phyloP scores from a whole-genome alignment of 495 filamentous ascomycete genomes.

The Penicillium cataractarum region DNA sequence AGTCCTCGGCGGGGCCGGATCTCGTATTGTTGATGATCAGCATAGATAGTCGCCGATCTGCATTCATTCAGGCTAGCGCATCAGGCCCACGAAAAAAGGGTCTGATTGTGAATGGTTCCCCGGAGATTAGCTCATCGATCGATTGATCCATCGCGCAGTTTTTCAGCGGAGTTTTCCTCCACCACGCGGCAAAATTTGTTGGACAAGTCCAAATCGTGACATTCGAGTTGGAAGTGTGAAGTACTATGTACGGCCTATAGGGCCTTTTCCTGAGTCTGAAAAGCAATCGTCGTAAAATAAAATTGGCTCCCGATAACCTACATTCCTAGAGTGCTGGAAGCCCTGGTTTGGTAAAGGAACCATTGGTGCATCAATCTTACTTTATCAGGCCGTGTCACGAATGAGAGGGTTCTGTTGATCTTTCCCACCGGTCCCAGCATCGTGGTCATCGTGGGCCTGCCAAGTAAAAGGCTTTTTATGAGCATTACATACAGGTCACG shows the following conservation, averaged over 20 bases:
- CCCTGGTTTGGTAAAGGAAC: background rate
- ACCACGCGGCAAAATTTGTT: background rate
- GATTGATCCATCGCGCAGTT: background rate
- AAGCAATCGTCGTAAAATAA: background rate
- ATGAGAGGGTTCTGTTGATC: background rate
- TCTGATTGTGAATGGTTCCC: background rate
- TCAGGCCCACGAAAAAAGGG: background rate
- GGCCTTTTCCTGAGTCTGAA: background rate
- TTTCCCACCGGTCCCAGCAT: background rate
- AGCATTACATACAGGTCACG: background rate
- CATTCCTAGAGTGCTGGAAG: background rate
- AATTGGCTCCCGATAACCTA: too few relatives aligned
- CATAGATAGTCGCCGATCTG: background rate
- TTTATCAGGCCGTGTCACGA: background rate
- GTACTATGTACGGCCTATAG: too few relatives aligned
- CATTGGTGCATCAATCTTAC: background rate
- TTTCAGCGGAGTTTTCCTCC: background rate
- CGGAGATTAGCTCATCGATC: background rate
- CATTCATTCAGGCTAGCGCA: background rate
- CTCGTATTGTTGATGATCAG: background rate
- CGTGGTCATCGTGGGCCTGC: background rate
- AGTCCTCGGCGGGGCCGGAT: background rate
- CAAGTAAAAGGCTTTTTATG: background rate
- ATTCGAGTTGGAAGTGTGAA: too few relatives aligned
- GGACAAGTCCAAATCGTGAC: too few relatives aligned